Conservation (phyloP, 2,329 filamentous ascomycete genomes). For the Daldinia eschscholtzii region DNA sequence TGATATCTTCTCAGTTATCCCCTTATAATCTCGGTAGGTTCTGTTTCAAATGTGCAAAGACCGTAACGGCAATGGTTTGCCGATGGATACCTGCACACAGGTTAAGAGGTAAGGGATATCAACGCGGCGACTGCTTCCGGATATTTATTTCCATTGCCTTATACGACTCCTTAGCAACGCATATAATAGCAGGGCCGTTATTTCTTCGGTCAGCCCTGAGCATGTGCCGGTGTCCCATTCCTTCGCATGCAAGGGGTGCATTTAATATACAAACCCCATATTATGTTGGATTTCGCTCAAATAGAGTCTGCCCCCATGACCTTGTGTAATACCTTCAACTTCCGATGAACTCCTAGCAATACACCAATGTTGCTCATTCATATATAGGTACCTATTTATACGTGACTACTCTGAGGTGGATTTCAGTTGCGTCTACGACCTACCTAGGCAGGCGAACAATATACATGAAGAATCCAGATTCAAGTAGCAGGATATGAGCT, state of each 20-base stretch:
- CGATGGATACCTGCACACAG: not conserved
- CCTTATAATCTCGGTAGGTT: too few species aligned
- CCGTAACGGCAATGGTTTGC: not conserved
- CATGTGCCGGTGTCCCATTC: not conserved
- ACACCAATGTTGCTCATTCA: not conserved
- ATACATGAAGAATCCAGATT: not conserved
- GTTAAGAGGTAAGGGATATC: not conserved
- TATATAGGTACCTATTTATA: not conserved
- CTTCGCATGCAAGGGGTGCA: not conserved
- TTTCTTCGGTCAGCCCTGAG: not conserved
- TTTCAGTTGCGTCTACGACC: not conserved
- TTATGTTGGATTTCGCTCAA: not conserved
- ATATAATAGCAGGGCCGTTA: not conserved
- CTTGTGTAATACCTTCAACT: not conserved
- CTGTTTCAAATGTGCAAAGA: not conserved
- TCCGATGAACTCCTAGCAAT: not conserved
- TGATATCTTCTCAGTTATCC: too few species aligned
- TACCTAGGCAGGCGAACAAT: not conserved
- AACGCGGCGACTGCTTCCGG: not conserved
- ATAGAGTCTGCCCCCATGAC: not conserved
- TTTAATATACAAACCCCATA: not conserved
- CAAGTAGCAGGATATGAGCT: not conserved
- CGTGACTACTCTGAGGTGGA: not conserved
- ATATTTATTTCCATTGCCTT: not conserved
- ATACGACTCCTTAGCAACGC: not conserved